These are phyloP conservation scores for Ogataea nonfermentans DNA, from an alignment of 805 yeast genomes.

Conservation along the genomic window DNA sequence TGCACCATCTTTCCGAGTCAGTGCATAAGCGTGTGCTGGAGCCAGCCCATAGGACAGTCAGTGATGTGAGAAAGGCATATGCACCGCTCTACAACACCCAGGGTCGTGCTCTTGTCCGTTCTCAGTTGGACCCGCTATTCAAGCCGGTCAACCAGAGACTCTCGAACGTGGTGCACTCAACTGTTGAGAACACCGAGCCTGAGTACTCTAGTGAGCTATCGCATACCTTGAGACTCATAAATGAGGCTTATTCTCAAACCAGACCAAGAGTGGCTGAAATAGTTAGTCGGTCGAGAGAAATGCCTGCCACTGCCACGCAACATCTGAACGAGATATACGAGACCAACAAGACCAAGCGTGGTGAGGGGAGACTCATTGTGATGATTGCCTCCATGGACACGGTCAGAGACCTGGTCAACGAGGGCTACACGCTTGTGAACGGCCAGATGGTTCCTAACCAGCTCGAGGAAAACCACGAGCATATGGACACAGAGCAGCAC, in stretches of 20 bases:
- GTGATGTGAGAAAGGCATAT: conserved; percentile 48
- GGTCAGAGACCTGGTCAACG: conserved; percentile 23
- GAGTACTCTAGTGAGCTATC: conserved; percentile 51
- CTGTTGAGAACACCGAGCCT: conserved; percentile 2
- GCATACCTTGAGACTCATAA: conserved; percentile 45
- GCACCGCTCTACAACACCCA: conserved; percentile 51
- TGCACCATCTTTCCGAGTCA: conserved; percentile 28
- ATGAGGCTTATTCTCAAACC: conserved; percentile 39
- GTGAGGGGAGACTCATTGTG: conserved; percentile 33
- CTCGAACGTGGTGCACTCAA: conserved; percentile 37
- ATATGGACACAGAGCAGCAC: background rate
- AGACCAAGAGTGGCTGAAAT: conserved; percentile 34
- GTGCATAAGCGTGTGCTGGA: conserved; percentile 36
- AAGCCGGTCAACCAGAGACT: conserved; percentile 59
- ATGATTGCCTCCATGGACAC: conserved; percentile 35
- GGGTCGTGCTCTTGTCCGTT: conserved; percentile 61
- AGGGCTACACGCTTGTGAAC: conserved; percentile 21
- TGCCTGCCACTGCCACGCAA: conserved; percentile 36
- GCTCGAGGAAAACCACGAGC: background rate
- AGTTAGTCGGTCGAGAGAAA: conserved; percentile 27
- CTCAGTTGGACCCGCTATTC: conserved; percentile 61
- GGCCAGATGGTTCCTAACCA: conserved; percentile 3
- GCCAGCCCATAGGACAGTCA: conserved; percentile 50
- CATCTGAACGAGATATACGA: conserved; percentile 41
- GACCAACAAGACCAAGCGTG: conserved; percentile 39